These are phyloP conservation scores for Staphylotrichum longicolle DNA, from an alignment of 495 filamentous ascomycete genomes.

Conservation along the genomic window DNA sequence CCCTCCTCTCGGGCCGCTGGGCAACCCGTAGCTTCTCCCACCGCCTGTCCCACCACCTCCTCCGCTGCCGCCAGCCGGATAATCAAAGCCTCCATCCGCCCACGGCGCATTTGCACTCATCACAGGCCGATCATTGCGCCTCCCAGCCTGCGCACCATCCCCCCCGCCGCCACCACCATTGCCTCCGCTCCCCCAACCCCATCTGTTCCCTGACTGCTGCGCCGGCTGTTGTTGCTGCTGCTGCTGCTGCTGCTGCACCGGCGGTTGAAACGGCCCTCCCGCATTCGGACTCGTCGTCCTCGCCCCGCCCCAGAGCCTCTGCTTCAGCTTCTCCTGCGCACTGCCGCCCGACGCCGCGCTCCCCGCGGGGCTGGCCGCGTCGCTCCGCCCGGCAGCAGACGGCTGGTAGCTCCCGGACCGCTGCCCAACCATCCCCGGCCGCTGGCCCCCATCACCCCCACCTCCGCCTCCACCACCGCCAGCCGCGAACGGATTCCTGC, in stretches of 20 bases:
- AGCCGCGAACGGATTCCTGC: conserved; percentile 22
- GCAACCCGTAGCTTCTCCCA: conserved; percentile 46
- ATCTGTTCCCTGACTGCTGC: conserved; percentile 26
- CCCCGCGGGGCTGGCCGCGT: conserved; percentile 33
- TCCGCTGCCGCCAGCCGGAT: conserved; percentile 36
- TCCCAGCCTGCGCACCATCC: conserved; percentile 39
- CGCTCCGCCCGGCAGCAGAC: conserved; percentile 27
- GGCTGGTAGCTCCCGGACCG: conserved; percentile 69
- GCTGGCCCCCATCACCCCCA: conserved; percentile 5
- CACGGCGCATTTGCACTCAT: conserved; percentile 50
- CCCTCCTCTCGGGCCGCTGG: conserved; percentile 49
- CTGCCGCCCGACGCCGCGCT: conserved; percentile 31
- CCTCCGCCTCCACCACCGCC: conserved; percentile 16
- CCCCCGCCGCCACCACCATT: conserved; percentile 32
- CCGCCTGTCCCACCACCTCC: conserved; percentile 36
- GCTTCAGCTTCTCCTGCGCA: conserved; percentile 51
- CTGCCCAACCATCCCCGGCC: conserved; percentile 52
- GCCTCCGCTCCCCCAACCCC: conserved; percentile 29
- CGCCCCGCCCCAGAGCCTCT: conserved; percentile 49
- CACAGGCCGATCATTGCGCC: conserved; percentile 42
- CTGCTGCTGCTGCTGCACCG: conserved; percentile 30
- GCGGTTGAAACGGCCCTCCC: conserved; percentile 40
- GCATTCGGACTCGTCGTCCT: conserved; percentile 42
- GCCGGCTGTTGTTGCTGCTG: conserved; percentile 4
- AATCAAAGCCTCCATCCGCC: conserved; percentile 43